These are phyloP conservation scores for Solanum appendiculatum DNA, from an alignment of 257 asterid species.

Conservation along the genomic window DNA sequence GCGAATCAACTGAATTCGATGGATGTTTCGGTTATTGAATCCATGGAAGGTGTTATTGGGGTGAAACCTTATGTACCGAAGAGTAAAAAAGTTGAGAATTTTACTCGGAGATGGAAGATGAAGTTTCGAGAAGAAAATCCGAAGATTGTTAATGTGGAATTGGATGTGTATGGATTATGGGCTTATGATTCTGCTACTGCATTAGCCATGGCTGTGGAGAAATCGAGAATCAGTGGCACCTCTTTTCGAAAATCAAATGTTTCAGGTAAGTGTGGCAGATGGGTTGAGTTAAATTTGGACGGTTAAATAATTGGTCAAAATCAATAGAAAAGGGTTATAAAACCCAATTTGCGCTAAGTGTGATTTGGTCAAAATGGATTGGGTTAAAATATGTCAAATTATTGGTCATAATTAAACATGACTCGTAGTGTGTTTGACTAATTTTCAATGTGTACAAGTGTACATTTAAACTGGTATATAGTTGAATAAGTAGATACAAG, in stretches of 20 bases:
- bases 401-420: no score
- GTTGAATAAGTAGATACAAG: background rate
- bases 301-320: no score
- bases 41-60: slow-evolving; percentile 55
- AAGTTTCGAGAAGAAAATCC: slow-evolving; percentile 6
- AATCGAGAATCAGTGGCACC: slow-evolving; percentile 2
- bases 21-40: slow-evolving; percentile 12
- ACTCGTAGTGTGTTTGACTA: no score
- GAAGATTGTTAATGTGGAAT: background rate
- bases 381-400: no score
- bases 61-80: slow-evolving; percentile 25
- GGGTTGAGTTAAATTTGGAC: background rate
- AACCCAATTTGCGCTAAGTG: no score
- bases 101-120: slow-evolving; percentile 20
- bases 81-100: slow-evolving; percentile 12
- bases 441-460: background rate
- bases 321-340: no score
- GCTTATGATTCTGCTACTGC: slow-evolving; percentile 43
- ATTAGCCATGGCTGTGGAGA: slow-evolving; percentile 42
- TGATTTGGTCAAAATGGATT: no score
- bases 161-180: slow-evolving; percentile 32
- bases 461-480: no score
- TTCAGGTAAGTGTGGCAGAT: background rate
- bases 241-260: slow-evolving; percentile 1
- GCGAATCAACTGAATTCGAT: slow-evolving; percentile 9